Evolutionary conservation across 2,329 filamentous ascomycete species (phyloP).

Genomic region (Aspergillus costaricaensis): DNA sequence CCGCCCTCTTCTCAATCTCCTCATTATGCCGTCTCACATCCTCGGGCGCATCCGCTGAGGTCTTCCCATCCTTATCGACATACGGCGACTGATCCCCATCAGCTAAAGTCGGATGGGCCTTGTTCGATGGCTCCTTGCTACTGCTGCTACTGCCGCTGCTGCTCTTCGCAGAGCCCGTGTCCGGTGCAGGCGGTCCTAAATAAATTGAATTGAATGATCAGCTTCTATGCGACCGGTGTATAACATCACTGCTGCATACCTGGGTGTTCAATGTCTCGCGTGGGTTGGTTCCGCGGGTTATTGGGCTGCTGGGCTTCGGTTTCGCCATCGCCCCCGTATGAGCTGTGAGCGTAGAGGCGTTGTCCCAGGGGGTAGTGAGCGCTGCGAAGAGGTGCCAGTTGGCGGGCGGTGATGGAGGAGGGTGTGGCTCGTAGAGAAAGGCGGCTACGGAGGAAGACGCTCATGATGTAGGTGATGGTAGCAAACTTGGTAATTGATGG

Average conservation of each 20-base stretch:
- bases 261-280: constrained; percentile 28
- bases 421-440: constrained; percentile 1
- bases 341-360: constrained; percentile 23
- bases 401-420: not conserved
- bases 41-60: constrained; percentile 29
- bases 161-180: constrained; percentile 14
- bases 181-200: constrained; percentile 26
- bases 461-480: constrained; percentile 1
- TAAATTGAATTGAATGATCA: not conserved
- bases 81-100: constrained; percentile 34
- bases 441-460: constrained; percentile 3
- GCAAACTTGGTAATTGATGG: too few species aligned
- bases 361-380: not conserved
- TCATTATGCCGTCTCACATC: constrained; percentile 40
- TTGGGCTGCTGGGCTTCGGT: constrained; percentile 10
- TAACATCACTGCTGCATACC: constrained; percentile 13
- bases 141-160: not conserved
- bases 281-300: constrained; percentile 14
- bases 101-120: constrained; percentile 36
- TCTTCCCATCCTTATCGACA: constrained; percentile 31
- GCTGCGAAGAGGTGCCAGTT: too few species aligned
- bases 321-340: constrained; percentile 23
- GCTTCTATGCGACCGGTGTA: not conserved
- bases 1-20: constrained; percentile 36
- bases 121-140: constrained; percentile 33